phyloP scores from a whole-genome alignment of 2,329 filamentous ascomycete species.

The Phaeosphaeria sp. region DNA sequence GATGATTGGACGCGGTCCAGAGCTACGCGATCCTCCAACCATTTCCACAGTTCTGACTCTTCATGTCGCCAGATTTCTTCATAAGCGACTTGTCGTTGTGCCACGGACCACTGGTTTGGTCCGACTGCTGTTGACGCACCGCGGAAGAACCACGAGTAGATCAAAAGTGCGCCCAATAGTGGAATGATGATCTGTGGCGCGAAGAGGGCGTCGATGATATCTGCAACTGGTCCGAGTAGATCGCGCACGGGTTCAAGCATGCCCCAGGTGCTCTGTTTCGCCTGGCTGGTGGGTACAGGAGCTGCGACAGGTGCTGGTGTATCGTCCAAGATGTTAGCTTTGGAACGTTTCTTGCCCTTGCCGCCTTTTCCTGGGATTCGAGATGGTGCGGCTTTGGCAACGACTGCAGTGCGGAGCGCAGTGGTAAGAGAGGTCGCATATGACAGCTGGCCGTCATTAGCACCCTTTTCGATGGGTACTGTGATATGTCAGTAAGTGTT shows the following conservation, averaged over 20 bases:
- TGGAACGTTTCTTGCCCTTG: conserved; percentile 62
- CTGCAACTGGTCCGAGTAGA: conserved; percentile 72
- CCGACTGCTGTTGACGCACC: conserved; percentile 38
- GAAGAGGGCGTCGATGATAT: conserved; percentile 74
- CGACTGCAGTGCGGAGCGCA: conserved; percentile 75
- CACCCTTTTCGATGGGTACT: conserved; percentile 96
- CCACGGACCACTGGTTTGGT: conserved; percentile 48
- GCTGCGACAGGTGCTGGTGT: conserved; percentile 46
- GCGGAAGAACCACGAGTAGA: conserved; percentile 45
- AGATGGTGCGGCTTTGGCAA: conserved; percentile 62
- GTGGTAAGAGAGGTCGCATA: conserved; percentile 84
- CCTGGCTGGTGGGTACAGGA: conserved; percentile 28
- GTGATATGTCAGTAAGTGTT: conserved; percentile 15
- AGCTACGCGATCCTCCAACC: conserved; percentile 86
- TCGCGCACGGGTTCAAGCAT: conserved; percentile 78
- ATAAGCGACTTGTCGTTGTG: conserved; percentile 80
- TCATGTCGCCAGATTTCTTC: conserved; percentile 92
- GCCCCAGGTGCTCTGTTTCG: conserved; percentile 68
- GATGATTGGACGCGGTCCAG: conserved; percentile 61
- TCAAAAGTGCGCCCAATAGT: conserved; percentile 67
- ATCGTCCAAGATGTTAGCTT: conserved; percentile 60
- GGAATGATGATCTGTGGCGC: conserved; percentile 80
- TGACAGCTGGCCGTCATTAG: conserved; percentile 83
- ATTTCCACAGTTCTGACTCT: conserved; percentile 89
- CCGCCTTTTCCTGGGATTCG: conserved; percentile 56